Evolutionary conservation across 208 protist genomes (phyloP).

Genomic region (Trichomonas tenax): DNA sequence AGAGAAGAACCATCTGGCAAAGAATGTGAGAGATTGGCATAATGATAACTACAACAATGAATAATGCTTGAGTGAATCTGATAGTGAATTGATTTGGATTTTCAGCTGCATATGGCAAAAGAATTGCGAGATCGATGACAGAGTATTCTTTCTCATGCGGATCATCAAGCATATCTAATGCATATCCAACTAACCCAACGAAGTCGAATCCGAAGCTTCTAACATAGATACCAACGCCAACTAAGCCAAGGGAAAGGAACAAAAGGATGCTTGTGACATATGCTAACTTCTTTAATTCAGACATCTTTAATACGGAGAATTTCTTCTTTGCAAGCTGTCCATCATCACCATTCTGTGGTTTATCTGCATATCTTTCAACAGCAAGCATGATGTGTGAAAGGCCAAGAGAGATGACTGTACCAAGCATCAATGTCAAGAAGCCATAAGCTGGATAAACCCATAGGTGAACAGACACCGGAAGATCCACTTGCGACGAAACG

Average conservation of each 20-base stretch:
- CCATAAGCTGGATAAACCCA: slow-evolving; percentile 17
- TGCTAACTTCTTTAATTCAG: not conserved
- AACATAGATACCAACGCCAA: not conserved
- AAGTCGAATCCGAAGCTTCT: not conserved
- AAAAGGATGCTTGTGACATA: not conserved
- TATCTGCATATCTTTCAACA: not conserved
- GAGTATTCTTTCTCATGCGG: not conserved
- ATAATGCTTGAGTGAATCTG: slow-evolving; percentile 40
- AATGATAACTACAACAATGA: slow-evolving; percentile 40
- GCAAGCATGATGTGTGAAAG: not conserved
- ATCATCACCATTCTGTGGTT: not conserved
- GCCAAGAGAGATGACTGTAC: not conserved
- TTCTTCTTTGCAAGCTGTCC: not conserved
- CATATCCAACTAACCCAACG: not conserved
- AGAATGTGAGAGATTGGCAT: slow-evolving; percentile 49
- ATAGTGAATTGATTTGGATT: slow-evolving; percentile 22
- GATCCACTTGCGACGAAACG: not conserved
- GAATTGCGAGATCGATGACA: not conserved
- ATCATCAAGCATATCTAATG: not conserved
- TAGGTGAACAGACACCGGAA: not conserved
- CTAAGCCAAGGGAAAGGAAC: not conserved
- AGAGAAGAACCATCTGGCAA: slow-evolving; percentile 43
- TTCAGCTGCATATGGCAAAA: not conserved
- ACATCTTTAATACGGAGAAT: not conserved
- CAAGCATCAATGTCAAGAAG: not conserved